phyloP scores from a whole-genome alignment of 2,329 filamentous ascomycete species.

The Biscogniauxia sp. region DNA sequence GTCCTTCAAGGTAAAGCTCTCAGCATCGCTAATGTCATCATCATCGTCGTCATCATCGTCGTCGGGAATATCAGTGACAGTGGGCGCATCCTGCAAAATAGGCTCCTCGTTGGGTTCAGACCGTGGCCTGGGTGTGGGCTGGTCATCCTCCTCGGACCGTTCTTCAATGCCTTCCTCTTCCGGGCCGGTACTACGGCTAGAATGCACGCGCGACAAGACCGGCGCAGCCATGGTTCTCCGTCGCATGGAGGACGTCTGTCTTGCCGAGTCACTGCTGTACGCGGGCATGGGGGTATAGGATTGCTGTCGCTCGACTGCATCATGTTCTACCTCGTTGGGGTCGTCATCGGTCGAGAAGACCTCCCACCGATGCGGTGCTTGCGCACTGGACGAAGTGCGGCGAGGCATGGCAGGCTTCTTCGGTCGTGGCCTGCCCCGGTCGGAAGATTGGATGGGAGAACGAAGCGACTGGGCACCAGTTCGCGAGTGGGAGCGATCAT shows the following conservation, averaged over 20 bases:
- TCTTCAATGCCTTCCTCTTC: slow-evolving; percentile 33
- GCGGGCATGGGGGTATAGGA: slow-evolving; percentile 32
- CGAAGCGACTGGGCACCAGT: slow-evolving; percentile 36
- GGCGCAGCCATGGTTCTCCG: slow-evolving; percentile 35
- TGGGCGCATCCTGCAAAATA: slow-evolving; percentile 17
- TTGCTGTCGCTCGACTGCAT: slow-evolving; percentile 49
- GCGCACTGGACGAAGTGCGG: slow-evolving; percentile 68
- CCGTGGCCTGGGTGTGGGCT: slow-evolving; percentile 28
- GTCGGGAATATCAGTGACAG: slow-evolving; percentile 37
- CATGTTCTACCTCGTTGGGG: slow-evolving; percentile 72
- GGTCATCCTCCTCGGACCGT: slow-evolving; percentile 17
- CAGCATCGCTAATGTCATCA: slow-evolving; percentile 75
- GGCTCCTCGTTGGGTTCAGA: slow-evolving; percentile 38
- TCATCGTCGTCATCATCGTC: slow-evolving; percentile 56
- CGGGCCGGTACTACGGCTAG: slow-evolving; percentile 32
- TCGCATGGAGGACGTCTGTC: slow-evolving; percentile 38
- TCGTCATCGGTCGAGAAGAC: slow-evolving; percentile 93
- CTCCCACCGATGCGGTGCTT: slow-evolving; percentile 75
- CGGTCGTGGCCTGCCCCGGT: slow-evolving; percentile 51
- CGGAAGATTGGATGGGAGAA: slow-evolving; percentile 45
- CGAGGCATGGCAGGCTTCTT: slow-evolving; percentile 73
- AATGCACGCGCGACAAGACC: slow-evolving; percentile 42
- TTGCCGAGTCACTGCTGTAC: slow-evolving; percentile 25
- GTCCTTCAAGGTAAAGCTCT: slow-evolving; percentile 97
- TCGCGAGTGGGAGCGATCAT: slow-evolving; percentile 40